Evolutionary conservation across 305 asterid species (phyloP).

Genomic region (Stenogyne calaminthoides): DNA sequence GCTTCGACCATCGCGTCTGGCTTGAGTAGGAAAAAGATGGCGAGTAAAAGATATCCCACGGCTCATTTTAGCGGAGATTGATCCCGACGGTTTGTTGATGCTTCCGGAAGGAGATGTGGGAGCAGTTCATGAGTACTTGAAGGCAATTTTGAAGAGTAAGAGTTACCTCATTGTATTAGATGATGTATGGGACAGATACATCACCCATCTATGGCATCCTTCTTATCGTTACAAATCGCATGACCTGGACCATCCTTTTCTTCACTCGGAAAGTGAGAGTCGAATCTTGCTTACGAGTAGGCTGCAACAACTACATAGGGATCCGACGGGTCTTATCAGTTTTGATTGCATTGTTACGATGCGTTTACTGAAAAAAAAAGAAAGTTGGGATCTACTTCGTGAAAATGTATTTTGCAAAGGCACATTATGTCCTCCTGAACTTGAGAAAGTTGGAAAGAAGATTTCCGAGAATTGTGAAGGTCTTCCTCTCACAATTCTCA

Average conservation of each 20-base stretch:
- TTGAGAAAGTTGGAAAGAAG: slow-evolving; percentile 13
- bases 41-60: not conserved
- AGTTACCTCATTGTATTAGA: not conserved
- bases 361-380: not conserved
- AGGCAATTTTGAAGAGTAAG: not conserved
- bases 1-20: not conserved
- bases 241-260: not conserved
- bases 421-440: slow-evolving; percentile 5
- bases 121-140: not conserved
- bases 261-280: not conserved
- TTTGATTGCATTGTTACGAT: not conserved
- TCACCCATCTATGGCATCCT: not conserved
- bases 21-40: not conserved
- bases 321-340: not conserved
- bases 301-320: not conserved
- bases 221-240: not conserved
- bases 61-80: not conserved
- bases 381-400: slow-evolving; percentile 24
- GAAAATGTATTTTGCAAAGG: slow-evolving; percentile 1
- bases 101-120: not conserved
- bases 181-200: not conserved
- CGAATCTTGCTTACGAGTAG: not conserved
- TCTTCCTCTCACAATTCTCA: slow-evolving; percentile 19
- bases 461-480: slow-evolving; percentile 20
- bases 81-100: not conserved